Percentiles rank a stretch among this genome's conserved stretches.
Evolutionary conservation across 257 asterid species (phyloP).

Genomic region (Datura wrightii): DNA sequence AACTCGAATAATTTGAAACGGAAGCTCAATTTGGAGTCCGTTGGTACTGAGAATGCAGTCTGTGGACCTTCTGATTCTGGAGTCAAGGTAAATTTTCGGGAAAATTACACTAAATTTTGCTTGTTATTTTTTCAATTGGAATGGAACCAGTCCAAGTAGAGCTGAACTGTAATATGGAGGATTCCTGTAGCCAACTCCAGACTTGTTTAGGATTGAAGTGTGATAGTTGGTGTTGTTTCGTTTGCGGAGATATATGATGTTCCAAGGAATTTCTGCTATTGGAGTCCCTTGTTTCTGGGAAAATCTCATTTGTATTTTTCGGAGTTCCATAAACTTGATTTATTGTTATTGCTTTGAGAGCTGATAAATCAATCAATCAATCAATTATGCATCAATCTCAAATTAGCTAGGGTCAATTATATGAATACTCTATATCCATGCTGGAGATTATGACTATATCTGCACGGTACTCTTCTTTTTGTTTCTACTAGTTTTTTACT

Average conservation of each 20-base stretch:
- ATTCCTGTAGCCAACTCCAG: background rate
- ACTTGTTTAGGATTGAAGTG: background rate
- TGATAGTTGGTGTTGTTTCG: background rate
- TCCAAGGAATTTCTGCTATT: background rate
- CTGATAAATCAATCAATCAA: background rate
- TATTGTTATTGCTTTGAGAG: background rate
- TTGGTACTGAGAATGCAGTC: conserved; percentile 48
- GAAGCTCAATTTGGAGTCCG: conserved; percentile 74
- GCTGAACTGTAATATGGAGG: background rate
- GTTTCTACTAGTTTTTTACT: conserved; percentile 6
- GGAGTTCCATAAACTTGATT: background rate
- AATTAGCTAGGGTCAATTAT: background rate
- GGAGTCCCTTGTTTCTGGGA: background rate
- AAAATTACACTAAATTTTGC: background rate
- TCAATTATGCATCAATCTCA: background rate
- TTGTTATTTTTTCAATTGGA: background rate
- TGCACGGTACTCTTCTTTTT: background rate
- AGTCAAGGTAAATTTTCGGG: conserved; percentile 56
- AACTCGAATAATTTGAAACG: conserved; percentile 57
- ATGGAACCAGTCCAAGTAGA: background rate
- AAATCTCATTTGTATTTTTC: background rate
- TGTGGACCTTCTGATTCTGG: conserved; percentile 67
- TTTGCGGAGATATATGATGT: background rate
- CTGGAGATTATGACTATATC: background rate
- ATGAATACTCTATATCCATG: conserved; percentile 12